A percentile compares a stretch with the other conserved stretches of the same genome.
These are phyloP conservation scores for Farysia itapuensis DNA, from an alignment of 1,284 basidiomycete species.

Conservation along the genomic window DNA sequence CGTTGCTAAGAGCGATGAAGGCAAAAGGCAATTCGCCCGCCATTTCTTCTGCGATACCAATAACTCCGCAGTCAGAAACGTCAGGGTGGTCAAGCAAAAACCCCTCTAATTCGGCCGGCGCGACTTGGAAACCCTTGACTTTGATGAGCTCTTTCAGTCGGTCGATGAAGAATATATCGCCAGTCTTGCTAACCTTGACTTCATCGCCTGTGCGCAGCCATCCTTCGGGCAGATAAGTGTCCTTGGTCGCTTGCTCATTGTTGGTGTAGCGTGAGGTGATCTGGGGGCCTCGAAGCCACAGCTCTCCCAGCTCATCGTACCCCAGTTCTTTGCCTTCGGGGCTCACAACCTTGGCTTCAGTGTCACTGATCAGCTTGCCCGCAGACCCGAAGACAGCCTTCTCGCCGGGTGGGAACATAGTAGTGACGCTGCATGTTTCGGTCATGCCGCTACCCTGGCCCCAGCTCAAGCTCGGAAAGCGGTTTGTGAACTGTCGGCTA, in stretches of 20 bases:
- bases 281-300: conserved; percentile 54
- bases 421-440: conserved; percentile 52
- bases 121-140: conserved; percentile 57
- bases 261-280: conserved; percentile 53
- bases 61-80: conserved; percentile 72
- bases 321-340: conserved; percentile 47
- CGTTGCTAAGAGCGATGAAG: conserved; percentile 68
- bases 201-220: conserved; percentile 57
- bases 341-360: conserved; percentile 51
- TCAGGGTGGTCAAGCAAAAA: conserved; percentile 73
- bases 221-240: conserved; percentile 45
- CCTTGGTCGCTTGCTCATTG: conserved; percentile 51
- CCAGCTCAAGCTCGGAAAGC: conserved; percentile 42
- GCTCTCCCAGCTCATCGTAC: conserved; percentile 59
- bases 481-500: conserved; percentile 29
- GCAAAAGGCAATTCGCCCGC: conserved; percentile 76
- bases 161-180: conserved; percentile 52
- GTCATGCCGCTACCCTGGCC: conserved; percentile 53
- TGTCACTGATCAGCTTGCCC: conserved; percentile 46
- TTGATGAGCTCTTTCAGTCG: conserved; percentile 60
- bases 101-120: conserved; percentile 68
- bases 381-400: conserved; percentile 51
- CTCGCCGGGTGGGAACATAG: conserved; percentile 57
- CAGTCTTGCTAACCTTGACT: conserved; percentile 60
- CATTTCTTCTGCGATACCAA: conserved; percentile 74